phyloP scores from a whole-genome alignment of 768 basidiomycete species.

The Chiua virens region DNA sequence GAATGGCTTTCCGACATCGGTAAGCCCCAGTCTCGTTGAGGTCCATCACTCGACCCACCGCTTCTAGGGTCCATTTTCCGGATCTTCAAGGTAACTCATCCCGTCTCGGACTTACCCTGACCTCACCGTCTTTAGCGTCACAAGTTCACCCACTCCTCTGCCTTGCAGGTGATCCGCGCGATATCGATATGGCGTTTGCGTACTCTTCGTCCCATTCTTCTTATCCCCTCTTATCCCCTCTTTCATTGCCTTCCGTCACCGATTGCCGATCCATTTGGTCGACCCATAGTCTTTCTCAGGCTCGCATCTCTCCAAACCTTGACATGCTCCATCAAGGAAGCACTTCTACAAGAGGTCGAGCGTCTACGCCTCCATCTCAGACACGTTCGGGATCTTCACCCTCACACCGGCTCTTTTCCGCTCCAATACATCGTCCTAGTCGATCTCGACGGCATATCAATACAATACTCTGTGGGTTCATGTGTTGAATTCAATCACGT shows the following conservation, averaged over 20 bases:
- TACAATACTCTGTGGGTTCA: constrained; percentile 55
- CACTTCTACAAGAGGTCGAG: constrained; percentile 53
- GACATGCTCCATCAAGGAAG: constrained; percentile 39
- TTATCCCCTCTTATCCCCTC: constrained; percentile 25
- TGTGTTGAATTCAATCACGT: constrained; percentile 5
- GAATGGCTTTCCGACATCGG: constrained; percentile 69
- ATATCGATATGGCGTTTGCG: constrained; percentile 56
- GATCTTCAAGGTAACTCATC: constrained; percentile 55
- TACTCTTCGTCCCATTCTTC: constrained; percentile 39
- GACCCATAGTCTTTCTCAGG: constrained; percentile 61
- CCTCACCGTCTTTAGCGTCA: constrained; percentile 49
- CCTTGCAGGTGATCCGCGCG: constrained; percentile 56
- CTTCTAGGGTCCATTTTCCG: constrained; percentile 57
- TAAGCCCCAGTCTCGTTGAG: constrained; percentile 35
- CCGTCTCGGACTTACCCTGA: neutral
- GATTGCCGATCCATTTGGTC: constrained; percentile 59
- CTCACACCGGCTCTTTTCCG: constrained; percentile 35
- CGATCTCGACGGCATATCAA: constrained; percentile 57
- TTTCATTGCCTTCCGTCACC: constrained; percentile 56
- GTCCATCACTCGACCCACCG: neutral
- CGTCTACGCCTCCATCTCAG: constrained; percentile 56
- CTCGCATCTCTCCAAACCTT: constrained; percentile 41
- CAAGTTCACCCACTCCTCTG: constrained; percentile 61
- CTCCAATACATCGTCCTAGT: constrained; percentile 69
- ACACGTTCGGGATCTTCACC: constrained; percentile 40